A percentile compares a stretch with the other conserved stretches of the same genome.
Evolutionary conservation across 768 basidiomycete genomes (phyloP).

Genomic region (Termitomyces sp.): DNA sequence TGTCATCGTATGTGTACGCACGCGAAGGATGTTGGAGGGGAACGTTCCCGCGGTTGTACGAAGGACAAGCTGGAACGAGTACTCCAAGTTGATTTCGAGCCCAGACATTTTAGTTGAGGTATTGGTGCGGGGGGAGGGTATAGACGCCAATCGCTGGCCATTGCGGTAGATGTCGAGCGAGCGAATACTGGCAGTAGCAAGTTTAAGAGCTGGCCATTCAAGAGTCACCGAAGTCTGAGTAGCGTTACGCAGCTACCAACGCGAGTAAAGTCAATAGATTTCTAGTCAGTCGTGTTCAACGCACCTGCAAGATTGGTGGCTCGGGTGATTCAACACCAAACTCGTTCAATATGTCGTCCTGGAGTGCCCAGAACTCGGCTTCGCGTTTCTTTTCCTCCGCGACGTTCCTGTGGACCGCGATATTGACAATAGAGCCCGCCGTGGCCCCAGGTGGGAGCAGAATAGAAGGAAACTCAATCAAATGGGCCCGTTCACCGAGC

Average conservation of each 20-base stretch:
- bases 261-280: not conserved
- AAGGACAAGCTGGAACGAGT: slow-evolving; percentile 91
- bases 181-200: slow-evolving; percentile 83
- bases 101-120: slow-evolving; percentile 86
- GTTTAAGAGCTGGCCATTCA: slow-evolving; percentile 85
- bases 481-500: slow-evolving; percentile 88
- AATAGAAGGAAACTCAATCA: slow-evolving; percentile 97
- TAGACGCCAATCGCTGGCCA: slow-evolving; percentile 79
- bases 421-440: slow-evolving; percentile 95
- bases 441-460: slow-evolving; percentile 89
- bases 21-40: slow-evolving; percentile 77
- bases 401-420: slow-evolving; percentile 87
- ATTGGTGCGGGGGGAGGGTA: slow-evolving; percentile 77
- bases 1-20: slow-evolving; percentile 90
- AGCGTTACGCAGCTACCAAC: slow-evolving; percentile 72
- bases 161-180: slow-evolving; percentile 93
- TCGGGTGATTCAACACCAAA: slow-evolving; percentile 69
- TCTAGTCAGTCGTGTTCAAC: slow-evolving; percentile 7
- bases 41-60: slow-evolving; percentile 90
- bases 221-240: slow-evolving; percentile 97
- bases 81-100: slow-evolving; percentile 77
- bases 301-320: slow-evolving; percentile 69
- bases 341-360: slow-evolving; percentile 69
- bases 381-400: slow-evolving; percentile 81
- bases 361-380: slow-evolving; percentile 78